Base-by-base conservation (phyloP, 2,329 filamentous ascomycete species). In the Neopestalotiopsis clavispora region DNA sequence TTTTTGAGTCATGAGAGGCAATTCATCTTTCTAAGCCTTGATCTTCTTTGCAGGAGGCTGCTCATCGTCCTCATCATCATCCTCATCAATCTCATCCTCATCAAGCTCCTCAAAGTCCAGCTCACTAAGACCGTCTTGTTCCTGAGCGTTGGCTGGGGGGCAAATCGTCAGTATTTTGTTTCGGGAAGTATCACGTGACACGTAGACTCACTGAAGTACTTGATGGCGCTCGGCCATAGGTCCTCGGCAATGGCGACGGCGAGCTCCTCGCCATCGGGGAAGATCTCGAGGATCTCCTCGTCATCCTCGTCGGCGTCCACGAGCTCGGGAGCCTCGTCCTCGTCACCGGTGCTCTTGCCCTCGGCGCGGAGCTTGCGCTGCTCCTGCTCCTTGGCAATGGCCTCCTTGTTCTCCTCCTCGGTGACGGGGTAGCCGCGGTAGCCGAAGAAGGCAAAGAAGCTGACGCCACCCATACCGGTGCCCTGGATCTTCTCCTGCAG, bases 401-500 rank as follows among this genome's bases (percentile, higher is more conserved):
- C 91, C 70, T 86, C 83, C 72, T 83, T 83, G 74, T 88, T 91
- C 85, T 97, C 92, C 80, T 93, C 92, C 2, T 89, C 91, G 61
- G 87, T 89, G 74, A 97, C 83, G 76, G 88, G 89, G 72, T 88
- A 84, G 72, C 90, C 93, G 71, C 86, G 89, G 84, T 91, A 98
- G 67, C 92, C 93, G 79, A 98, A 98, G 88, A 92, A 96, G 69
- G 90, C 89, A 79, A 98, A 98, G 86, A 98, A 97, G 82, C 91
- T 94, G 65, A 90, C 78, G 5, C 87, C 90, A 60, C 89, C 89
- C 71, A 92, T 86, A 61, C 88, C 87, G 17, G 86, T 90, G 71
- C 84, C 82, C 73, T 89, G 85, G 70, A 87, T 89, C 83, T 87
- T 86, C 74, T 83, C 83, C 75, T 84, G 81, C 68, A 89, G 82